Conservation (phyloP, 75 land plant genomes). For the Pinus tabuliformis region DNA sequence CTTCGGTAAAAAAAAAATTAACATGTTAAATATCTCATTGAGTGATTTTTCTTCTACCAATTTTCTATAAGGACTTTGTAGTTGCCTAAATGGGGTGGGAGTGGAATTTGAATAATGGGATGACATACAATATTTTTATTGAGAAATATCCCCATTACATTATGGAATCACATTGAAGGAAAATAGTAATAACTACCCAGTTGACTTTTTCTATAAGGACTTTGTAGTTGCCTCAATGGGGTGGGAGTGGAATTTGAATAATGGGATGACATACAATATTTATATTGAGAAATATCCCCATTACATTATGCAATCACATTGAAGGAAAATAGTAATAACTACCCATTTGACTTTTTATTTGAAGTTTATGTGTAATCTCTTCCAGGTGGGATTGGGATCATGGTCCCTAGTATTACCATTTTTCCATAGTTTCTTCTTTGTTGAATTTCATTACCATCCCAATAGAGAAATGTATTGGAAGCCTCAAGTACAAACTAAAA, state of each 20-base stretch:
- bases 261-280: no score
- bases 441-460: conserved; percentile 51
- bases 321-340: conserved; percentile 67
- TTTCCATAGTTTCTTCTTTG: conserved; percentile 53
- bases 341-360: conserved; percentile 66
- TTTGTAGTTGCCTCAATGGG: no score
- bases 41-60: conserved; percentile 52
- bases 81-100: conserved; percentile 45
- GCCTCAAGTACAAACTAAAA: neutral
- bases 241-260: no score
- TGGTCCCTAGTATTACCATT: conserved; percentile 70
- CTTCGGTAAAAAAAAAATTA: no score
- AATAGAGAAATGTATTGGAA: neutral
- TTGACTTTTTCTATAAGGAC: no score
- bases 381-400: conserved; percentile 68
- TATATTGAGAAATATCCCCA: no score
- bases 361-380: conserved; percentile 51
- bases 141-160: no score
- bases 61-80: conserved; percentile 53
- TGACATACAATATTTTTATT: no score
- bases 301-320: conserved; percentile 35
- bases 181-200: no score
- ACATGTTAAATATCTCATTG: conserved; percentile 12
- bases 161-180: no score
- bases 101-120: conserved; percentile 68